phyloP scores from a whole-genome alignment of 805 yeast species.

The Spencermartinsiella europaea region DNA sequence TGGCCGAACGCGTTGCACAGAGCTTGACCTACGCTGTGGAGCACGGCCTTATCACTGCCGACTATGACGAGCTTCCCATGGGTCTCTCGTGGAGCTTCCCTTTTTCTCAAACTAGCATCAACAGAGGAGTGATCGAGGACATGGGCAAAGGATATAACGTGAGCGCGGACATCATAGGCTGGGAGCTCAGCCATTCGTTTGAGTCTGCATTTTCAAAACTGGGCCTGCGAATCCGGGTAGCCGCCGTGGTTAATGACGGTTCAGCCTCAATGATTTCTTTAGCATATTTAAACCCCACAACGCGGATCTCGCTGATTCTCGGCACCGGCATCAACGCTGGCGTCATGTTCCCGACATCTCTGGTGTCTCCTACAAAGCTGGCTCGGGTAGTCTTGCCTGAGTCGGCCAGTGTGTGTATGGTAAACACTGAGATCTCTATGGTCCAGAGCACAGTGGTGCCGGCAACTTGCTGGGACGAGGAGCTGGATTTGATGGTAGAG shows the following conservation, averaged over 20 bases:
- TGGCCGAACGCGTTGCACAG: constrained; percentile 23
- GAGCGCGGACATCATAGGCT: constrained; percentile 59
- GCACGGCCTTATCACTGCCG: constrained; percentile 2
- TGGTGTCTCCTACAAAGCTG: constrained; percentile 60
- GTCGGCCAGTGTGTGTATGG: constrained; percentile 38
- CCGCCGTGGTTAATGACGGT: constrained; percentile 85
- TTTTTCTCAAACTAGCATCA: constrained; percentile 22
- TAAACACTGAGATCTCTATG: constrained; percentile 92
- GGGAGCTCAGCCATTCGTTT: constrained; percentile 66
- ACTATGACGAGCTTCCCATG: constrained; percentile 13
- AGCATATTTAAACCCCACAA: constrained; percentile 50
- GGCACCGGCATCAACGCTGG: constrained; percentile 89
- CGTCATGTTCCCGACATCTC: constrained; percentile 62
- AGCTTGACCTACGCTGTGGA: constrained; percentile 15
- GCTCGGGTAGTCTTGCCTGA: constrained; percentile 11
- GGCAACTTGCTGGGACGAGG: constrained; percentile 65
- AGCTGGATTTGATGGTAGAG: constrained; percentile 54
- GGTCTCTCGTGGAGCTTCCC: constrained; percentile 36
- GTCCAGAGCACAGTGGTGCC: constrained; percentile 68
- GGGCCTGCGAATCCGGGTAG: constrained; percentile 51
- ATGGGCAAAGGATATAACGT: constrained; percentile 74
- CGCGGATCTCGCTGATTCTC: constrained; percentile 77
- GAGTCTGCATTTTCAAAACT: constrained; percentile 56
- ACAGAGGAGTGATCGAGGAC: constrained; percentile 23
- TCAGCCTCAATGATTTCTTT: constrained; percentile 80